These are phyloP conservation scores for Penicillium occitanis DNA, from an alignment of 2,329 filamentous ascomycete genomes.

Conservation along the genomic window DNA sequence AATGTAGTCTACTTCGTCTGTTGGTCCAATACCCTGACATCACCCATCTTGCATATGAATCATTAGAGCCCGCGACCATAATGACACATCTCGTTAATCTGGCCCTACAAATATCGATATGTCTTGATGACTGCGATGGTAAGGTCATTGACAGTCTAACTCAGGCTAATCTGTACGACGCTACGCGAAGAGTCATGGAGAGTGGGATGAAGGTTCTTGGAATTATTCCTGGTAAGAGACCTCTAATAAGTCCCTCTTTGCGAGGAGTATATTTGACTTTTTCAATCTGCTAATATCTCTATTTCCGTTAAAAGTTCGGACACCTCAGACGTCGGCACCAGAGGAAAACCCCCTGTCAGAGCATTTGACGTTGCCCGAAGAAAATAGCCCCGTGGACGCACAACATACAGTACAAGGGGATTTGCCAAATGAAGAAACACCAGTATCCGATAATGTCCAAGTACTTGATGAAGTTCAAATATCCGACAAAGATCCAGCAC, in stretches of 20 bases:
- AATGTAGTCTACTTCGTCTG: neutral
- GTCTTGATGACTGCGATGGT: neutral
- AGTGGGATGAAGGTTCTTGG: conserved; percentile 7
- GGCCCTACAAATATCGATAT: neutral
- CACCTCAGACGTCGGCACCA: neutral
- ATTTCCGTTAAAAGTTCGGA: neutral
- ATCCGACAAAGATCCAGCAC: neutral
- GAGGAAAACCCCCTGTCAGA: neutral
- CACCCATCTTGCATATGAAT: neutral
- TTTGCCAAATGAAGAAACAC: neutral
- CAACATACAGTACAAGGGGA: neutral
- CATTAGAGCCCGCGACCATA: neutral
- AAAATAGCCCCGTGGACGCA: neutral
- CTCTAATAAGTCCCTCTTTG: neutral
- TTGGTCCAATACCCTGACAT: conserved; percentile 9
- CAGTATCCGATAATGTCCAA: neutral
- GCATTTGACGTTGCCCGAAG: neutral
- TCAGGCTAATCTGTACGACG: neutral
- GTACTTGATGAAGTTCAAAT: neutral
- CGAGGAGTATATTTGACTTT: neutral
- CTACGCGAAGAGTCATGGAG: neutral
- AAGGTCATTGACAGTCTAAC: neutral
- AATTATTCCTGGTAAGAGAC: neutral
- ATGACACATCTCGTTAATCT: neutral
- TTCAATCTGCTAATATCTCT: neutral